phyloP scores from a whole-genome alignment of 2,329 filamentous ascomycete genomes.

The Didymella pomorum region DNA sequence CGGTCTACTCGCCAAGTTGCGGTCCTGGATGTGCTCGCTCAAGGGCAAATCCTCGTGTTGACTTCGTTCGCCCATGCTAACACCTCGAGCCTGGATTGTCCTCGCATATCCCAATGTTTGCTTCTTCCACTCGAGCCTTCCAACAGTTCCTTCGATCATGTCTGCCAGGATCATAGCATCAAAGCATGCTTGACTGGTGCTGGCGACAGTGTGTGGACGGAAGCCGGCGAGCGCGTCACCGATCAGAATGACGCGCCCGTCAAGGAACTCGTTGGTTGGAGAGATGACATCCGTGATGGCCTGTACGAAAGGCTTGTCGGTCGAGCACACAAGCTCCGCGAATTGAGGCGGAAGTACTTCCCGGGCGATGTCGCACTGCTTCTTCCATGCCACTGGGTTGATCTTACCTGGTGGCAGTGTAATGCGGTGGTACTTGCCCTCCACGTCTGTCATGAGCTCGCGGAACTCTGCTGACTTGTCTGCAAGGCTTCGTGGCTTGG shows the following conservation, averaged over 20 bases:
- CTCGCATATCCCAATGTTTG: conserved; percentile 49
- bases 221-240: conserved; percentile 59
- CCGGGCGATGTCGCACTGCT: conserved; percentile 45
- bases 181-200: conserved; percentile 58
- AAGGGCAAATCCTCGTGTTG: conserved; percentile 49
- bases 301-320: conserved; percentile 56
- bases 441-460: conserved; percentile 56
- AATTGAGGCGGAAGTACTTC: conserved; percentile 52
- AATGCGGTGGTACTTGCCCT: conserved; percentile 52
- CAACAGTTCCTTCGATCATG: conserved; percentile 51
- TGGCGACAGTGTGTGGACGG: conserved; percentile 57
- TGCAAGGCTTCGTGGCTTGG: conserved; percentile 34
- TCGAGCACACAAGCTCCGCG: conserved; percentile 53
- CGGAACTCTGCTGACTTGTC: conserved; percentile 51
- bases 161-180: conserved; percentile 54
- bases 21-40: conserved; percentile 35
- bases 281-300: conserved; percentile 56
- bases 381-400: conserved; percentile 50
- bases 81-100: conserved; percentile 50
- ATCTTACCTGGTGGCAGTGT: conserved; percentile 56
- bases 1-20: conserved; percentile 34
- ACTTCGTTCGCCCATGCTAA: conserved; percentile 52
- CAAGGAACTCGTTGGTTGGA: conserved; percentile 49
- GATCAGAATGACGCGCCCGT: conserved; percentile 55
- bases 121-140: conserved; percentile 47